A percentile compares a stretch with the other conserved stretches of the same genome.
Evolutionary conservation across 1,284 basidiomycete species (phyloP).

Genomic region (Heliocybe sulcata): DNA sequence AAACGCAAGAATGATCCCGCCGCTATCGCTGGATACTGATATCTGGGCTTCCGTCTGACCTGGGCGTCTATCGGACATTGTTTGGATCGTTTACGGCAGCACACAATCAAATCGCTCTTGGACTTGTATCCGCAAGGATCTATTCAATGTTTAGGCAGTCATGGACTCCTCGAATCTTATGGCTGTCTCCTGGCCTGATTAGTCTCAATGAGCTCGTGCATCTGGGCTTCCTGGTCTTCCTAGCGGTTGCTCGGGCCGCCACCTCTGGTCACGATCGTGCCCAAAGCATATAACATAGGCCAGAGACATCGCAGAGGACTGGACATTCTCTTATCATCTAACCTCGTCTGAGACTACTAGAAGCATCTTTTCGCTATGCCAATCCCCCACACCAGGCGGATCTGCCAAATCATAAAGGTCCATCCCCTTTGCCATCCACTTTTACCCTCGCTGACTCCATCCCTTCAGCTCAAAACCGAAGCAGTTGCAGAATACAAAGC

Average conservation of each 20-base stretch:
- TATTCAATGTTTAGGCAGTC: too few relatives aligned
- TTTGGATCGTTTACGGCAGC: too few relatives aligned
- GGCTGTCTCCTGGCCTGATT: too few relatives aligned
- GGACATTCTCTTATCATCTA: background rate
- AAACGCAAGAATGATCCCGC: too few relatives aligned
- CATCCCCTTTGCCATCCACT: background rate
- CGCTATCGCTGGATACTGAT: too few relatives aligned
- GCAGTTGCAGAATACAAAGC: constrained; percentile 60
- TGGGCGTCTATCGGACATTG: too few relatives aligned
- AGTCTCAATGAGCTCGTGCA: too few relatives aligned
- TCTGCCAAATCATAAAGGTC: constrained; percentile 72
- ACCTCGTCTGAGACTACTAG: background rate
- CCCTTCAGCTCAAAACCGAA: constrained; percentile 51
- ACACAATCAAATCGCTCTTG: too few relatives aligned
- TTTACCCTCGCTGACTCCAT: constrained; percentile 5
- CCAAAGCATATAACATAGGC: background rate
- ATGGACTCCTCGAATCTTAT: too few relatives aligned
- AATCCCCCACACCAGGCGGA: constrained; percentile 41
- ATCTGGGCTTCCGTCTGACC: too few relatives aligned
- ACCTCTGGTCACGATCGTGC: background rate
- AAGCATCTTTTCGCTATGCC: constrained; percentile 16
- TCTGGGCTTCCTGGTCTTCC: background rate
- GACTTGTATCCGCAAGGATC: too few relatives aligned
- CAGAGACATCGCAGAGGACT: background rate
- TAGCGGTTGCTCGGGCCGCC: background rate